These are phyloP conservation scores for Fusarium napiforme DNA, from an alignment of 2,329 filamentous ascomycete species.

Conservation along the genomic window DNA sequence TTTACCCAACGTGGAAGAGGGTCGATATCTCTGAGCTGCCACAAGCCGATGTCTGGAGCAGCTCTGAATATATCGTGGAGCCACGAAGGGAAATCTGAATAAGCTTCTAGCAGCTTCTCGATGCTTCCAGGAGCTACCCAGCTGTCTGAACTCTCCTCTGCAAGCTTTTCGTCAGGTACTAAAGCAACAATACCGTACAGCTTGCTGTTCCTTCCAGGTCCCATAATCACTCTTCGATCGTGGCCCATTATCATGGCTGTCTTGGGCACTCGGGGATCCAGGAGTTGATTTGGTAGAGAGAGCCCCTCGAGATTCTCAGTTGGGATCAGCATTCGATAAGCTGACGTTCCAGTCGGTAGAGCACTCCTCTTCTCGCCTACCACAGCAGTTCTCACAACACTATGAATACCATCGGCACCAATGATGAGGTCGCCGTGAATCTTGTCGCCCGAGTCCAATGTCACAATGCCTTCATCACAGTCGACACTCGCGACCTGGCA, in stretches of 20 bases:
- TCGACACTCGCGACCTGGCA: slow-evolving; percentile 27
- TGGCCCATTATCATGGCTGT: slow-evolving; percentile 39
- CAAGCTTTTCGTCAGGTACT: slow-evolving; percentile 33
- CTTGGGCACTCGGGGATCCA: slow-evolving; percentile 15
- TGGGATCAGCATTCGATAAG: slow-evolving; percentile 39
- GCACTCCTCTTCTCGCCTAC: slow-evolving; percentile 21
- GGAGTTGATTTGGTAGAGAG: slow-evolving; percentile 13
- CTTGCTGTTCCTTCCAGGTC: slow-evolving; percentile 30
- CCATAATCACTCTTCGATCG: slow-evolving; percentile 39
- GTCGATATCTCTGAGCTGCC: slow-evolving; percentile 20
- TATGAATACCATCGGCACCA: slow-evolving; percentile 41
- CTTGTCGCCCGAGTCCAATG: slow-evolving; percentile 24
- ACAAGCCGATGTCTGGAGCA: slow-evolving; percentile 1
- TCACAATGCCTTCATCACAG: slow-evolving; percentile 32
- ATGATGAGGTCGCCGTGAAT: slow-evolving; percentile 33
- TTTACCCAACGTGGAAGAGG: slow-evolving; percentile 13
- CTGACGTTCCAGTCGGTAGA: slow-evolving; percentile 34
- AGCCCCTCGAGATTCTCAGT: slow-evolving; percentile 20
- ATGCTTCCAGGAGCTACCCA: slow-evolving; percentile 38
- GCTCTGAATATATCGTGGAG: slow-evolving; percentile 7
- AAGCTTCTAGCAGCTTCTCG: slow-evolving; percentile 30
- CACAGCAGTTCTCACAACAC: slow-evolving; percentile 32
- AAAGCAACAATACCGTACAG: slow-evolving; percentile 36
- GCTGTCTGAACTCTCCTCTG: slow-evolving; percentile 31
- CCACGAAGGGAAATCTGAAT: slow-evolving; percentile 20